phyloP scores from a whole-genome alignment of 768 basidiomycete species.

The Lentinula edodes region DNA sequence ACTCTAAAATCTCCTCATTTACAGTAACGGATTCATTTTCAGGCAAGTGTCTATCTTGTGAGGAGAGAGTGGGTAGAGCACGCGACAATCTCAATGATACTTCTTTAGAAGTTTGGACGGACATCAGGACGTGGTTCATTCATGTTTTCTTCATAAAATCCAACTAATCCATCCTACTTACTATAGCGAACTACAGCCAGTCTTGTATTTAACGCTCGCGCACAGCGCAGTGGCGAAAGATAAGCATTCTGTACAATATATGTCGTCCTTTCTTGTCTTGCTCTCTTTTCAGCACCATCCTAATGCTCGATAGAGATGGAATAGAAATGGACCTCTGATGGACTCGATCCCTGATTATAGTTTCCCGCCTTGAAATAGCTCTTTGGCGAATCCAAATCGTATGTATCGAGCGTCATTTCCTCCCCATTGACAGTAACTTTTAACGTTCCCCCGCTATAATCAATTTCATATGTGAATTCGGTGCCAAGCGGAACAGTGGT shows the following conservation, averaged over 20 bases:
- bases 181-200: too few species aligned
- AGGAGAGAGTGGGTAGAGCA: too few species aligned
- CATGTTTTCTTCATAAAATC: too few species aligned
- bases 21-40: too few species aligned
- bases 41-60: too few species aligned
- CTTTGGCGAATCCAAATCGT: not conserved
- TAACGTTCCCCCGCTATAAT: not conserved
- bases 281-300: not conserved
- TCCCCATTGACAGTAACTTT: slow-evolving; percentile 7
- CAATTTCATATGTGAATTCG: slow-evolving; percentile 3
- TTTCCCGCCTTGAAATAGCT: slow-evolving; percentile 9
- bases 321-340: slow-evolving; percentile 6
- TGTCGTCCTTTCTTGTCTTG: not conserved
- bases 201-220: not conserved
- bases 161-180: too few species aligned
- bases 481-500: slow-evolving; percentile 3
- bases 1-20: too few species aligned
- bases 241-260: not conserved
- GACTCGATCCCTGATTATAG: slow-evolving; percentile 5
- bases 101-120: too few species aligned
- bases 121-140: too few species aligned
- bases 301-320: slow-evolving; percentile 2
- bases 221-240: not conserved
- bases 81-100: too few species aligned
- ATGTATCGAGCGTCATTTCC: slow-evolving; percentile 3